Percentiles rank a stretch among this genome's conserved stretches.
phyloP scores from a whole-genome alignment of 1,284 basidiomycete genomes.

The Ustilago cynodontis region DNA sequence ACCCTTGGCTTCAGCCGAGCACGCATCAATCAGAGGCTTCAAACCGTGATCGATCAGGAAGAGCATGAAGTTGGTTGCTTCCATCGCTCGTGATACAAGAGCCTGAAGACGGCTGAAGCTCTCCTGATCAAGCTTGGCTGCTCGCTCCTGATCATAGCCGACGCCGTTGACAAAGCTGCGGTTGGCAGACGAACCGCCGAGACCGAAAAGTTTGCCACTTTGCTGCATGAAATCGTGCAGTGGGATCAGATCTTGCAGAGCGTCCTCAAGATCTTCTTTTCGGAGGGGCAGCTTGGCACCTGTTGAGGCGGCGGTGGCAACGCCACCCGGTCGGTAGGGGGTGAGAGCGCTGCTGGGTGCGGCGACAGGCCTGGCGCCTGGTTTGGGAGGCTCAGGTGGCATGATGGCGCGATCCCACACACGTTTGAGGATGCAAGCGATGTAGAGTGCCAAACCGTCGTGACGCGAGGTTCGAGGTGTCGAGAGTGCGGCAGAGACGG shows the following conservation, averaged over 20 bases:
- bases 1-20: constrained; percentile 48
- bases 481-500: constrained; percentile 47
- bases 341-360: constrained; percentile 24
- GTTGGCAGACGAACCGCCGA: constrained; percentile 49
- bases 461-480: constrained; percentile 73
- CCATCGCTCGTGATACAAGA: constrained; percentile 76
- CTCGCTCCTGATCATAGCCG: constrained; percentile 46
- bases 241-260: constrained; percentile 55
- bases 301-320: constrained; percentile 1
- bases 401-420: constrained; percentile 82
- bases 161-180: constrained; percentile 40
- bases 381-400: constrained; percentile 38
- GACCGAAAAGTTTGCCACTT: constrained; percentile 63
- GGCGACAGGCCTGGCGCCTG: constrained; percentile 34
- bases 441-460: constrained; percentile 88
- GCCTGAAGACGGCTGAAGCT: constrained; percentile 80
- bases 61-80: constrained; percentile 86
- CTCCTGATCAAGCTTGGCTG: constrained; percentile 77
- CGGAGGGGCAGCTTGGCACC: constrained; percentile 33
- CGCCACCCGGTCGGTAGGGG: constrained; percentile 30
- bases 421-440: constrained; percentile 84
- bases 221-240: constrained; percentile 63
- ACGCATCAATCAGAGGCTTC: constrained; percentile 79
- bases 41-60: constrained; percentile 91
- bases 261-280: constrained; percentile 54